A percentile compares a stretch with the other conserved stretches of the same genome.
These are phyloP conservation scores for Blastobotrys muscicola DNA, from an alignment of 805 yeast species.

Conservation along the genomic window DNA sequence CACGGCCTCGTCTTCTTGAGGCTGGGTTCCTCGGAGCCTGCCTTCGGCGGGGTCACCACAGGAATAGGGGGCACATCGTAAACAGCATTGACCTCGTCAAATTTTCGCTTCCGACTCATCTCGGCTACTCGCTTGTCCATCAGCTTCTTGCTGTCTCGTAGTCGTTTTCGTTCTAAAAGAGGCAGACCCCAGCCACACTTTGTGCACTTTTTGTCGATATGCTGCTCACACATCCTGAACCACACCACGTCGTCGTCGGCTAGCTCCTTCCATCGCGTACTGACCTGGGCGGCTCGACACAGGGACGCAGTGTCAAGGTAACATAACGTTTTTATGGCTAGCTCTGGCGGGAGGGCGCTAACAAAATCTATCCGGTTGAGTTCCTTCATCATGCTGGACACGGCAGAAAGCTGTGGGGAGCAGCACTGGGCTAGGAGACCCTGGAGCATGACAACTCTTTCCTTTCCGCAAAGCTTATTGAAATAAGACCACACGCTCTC, in stretches of 20 bases:
- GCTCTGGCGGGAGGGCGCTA: conserved; percentile 73
- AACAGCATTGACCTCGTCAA: neutral
- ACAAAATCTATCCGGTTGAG: conserved; percentile 85
- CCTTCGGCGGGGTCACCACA: neutral
- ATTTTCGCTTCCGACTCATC: conserved; percentile 4
- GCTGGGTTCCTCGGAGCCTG: neutral
- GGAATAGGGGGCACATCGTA: neutral
- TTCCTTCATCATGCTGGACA: conserved; percentile 68
- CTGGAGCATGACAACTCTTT: conserved; percentile 65
- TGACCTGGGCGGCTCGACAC: conserved; percentile 89
- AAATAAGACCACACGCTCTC: conserved; percentile 79
- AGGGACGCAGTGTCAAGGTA: conserved; percentile 89
- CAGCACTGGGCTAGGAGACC: conserved; percentile 87
- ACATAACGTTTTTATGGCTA: conserved; percentile 75
- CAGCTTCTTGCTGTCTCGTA: conserved; percentile 25
- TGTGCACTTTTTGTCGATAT: conserved; percentile 93
- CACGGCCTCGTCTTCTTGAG: conserved; percentile 62
- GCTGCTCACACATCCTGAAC: conserved; percentile 98
- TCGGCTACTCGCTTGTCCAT: conserved; percentile 21
- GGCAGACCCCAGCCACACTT: conserved; percentile 99
- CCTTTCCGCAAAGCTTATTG: conserved; percentile 59
- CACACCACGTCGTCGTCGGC: conserved; percentile 97
- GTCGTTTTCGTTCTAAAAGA: conserved; percentile 66
- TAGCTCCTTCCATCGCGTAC: conserved; percentile 71
- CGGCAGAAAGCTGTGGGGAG: conserved; percentile 84